Evolutionary conservation across 345 rosid genomes (phyloP).

Genomic region (Citrus inodora): DNA sequence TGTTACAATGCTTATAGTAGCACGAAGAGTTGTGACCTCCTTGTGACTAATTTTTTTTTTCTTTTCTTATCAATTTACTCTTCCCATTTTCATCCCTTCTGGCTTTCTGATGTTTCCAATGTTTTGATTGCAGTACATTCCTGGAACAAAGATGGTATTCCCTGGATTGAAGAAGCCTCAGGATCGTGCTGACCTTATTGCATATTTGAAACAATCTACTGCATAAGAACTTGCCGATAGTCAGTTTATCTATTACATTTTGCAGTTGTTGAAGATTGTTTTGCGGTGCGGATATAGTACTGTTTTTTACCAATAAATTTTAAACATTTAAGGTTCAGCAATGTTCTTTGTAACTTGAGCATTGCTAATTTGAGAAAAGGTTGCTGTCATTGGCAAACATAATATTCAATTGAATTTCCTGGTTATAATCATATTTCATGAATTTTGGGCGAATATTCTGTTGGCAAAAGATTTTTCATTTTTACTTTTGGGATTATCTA

Average conservation of each 20-base stretch:
- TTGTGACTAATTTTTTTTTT: background rate
- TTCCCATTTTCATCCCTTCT: background rate
- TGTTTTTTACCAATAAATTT: constrained; percentile 29
- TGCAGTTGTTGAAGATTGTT: constrained; percentile 19
- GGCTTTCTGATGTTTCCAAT: background rate
- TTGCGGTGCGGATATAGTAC: constrained; percentile 10
- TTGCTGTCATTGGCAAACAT: constrained; percentile 9
- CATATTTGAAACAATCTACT: constrained; percentile 82
- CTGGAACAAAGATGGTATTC: constrained; percentile 99
- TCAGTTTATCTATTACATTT: constrained; percentile 7
- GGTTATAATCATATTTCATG: background rate
- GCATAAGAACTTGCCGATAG: constrained; percentile 26
- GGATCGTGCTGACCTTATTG: constrained; percentile 87
- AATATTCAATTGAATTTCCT: background rate
- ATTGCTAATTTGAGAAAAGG: constrained; percentile 14
- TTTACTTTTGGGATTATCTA: background rate
- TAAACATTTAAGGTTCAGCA: constrained; percentile 11
- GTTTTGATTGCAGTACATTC: constrained; percentile 68
- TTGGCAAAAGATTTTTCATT: background rate
- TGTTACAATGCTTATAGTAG: background rate
- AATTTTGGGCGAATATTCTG: constrained; percentile 14
- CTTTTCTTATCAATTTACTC: background rate
- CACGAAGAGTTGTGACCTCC: background rate
- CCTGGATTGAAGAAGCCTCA: constrained; percentile 96
- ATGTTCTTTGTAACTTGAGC: constrained; percentile 21